Evolutionary conservation across 2,329 filamentous ascomycete genomes (phyloP).

Genomic region (Paraphaeosphaeria minitans): DNA sequence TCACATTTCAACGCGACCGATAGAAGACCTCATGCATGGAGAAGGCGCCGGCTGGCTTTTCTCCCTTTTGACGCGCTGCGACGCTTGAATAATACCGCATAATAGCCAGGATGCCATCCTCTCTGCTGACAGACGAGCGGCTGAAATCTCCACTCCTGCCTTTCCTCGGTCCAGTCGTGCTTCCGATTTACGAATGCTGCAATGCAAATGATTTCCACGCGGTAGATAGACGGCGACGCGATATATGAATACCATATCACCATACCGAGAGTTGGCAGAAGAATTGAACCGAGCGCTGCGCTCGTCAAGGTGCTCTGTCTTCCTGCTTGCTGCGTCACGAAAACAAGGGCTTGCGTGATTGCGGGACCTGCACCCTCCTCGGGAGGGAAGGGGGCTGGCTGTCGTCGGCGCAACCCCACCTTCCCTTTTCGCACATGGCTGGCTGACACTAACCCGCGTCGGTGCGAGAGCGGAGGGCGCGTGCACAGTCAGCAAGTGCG

Average conservation of each 20-base stretch:
- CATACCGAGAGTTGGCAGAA: too few species aligned
- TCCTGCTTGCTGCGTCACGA: neutral
- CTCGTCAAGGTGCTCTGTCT: neutral
- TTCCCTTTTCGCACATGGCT: constrained; percentile 7
- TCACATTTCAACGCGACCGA: neutral
- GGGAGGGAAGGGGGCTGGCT: neutral
- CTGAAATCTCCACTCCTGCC: neutral
- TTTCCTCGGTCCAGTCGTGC: neutral
- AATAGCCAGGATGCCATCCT: constrained; percentile 11
- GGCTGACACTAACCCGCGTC: neutral
- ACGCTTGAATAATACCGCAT: constrained; percentile 5
- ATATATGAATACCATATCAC: neutral
- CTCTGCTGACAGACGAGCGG: neutral
- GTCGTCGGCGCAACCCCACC: constrained; percentile 11
- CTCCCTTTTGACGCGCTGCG: neutral
- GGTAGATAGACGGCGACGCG: constrained; percentile 7
- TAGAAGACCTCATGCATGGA: constrained; percentile 16
- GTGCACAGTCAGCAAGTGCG: neutral
- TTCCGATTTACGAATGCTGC: neutral
- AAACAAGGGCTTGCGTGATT: neutral
- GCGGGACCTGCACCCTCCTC: too few species aligned
- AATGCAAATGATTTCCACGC: neutral
- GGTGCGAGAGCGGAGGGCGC: constrained; percentile 1
- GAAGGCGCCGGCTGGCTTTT: constrained; percentile 16
- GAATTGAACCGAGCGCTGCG: neutral